These are phyloP conservation scores for Quercus phellos DNA, from an alignment of 331 rosid species.

Conservation along the genomic window DNA sequence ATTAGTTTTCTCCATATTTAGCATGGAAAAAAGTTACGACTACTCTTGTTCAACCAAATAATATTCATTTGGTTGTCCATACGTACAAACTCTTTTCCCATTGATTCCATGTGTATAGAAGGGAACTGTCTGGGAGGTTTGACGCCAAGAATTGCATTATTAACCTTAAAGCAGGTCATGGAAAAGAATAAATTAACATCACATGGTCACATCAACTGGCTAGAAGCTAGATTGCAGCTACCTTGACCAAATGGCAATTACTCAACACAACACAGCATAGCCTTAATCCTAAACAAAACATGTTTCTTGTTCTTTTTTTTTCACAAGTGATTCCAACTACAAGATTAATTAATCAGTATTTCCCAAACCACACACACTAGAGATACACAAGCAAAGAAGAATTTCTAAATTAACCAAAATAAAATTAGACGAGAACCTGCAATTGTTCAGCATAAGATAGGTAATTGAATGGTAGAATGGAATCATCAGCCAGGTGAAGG, in stretches of 20 bases:
- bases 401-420: not conserved
- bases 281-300: not conserved
- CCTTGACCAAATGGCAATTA: not conserved
- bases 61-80: too few species aligned
- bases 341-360: not conserved
- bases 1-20: not conserved
- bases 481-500: constrained; percentile 78
- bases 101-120: not conserved
- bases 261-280: not conserved
- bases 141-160: not conserved
- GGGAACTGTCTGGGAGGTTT: not conserved
- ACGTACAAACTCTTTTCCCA: too few species aligned
- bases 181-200: not conserved
- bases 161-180: not conserved
- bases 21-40: too few species aligned
- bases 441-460: constrained; percentile 67
- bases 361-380: not conserved
- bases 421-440: constrained; percentile 44
- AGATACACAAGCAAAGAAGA: not conserved
- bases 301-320: not conserved
- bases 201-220: not conserved
- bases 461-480: constrained; percentile 69
- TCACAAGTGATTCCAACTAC: not conserved
- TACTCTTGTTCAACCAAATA: too few species aligned
- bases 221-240: not conserved